Evolutionary conservation across 2,329 filamentous ascomycete species (phyloP), one percentile per base, ranked within the genome.

Genomic region (Aspergillus japonicus): DNA sequence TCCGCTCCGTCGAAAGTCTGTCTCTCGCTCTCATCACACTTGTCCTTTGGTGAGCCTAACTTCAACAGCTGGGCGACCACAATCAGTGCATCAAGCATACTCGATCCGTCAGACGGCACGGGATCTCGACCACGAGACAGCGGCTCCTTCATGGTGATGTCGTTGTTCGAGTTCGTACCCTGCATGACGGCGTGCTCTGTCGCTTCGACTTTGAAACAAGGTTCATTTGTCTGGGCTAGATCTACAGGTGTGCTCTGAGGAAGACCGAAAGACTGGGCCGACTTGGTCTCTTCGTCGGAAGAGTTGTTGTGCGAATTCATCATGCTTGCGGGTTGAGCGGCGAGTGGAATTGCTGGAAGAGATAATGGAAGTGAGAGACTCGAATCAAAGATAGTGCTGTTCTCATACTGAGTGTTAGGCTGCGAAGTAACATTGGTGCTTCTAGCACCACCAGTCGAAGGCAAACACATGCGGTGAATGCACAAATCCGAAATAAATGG

Each of bases 61-160:
- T 76, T 69, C 6, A 75, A 66, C n/a, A 78, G 58, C 54, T 64
- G 73, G 1, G 72, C 75, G 2, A 68, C 64, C n/a, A 76, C 70
- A 50, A 77, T 73, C 5, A 67, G 60, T 50, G 68, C 70, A 52
- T 77, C 74, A 14, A 75, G 60, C 10, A 64, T 60, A 56, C 64
- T 66, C 10, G 73, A 72, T n/a, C 60, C 62, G 1, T 51, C 33
- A 4, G 31, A 19, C 55, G 67, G 69, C 10, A 71, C 56, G 6
- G 75, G 75, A 1, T 74, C 75, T 4, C 71, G 69, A 3, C 73
- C 73, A 31, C 70, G 35, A 39, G 35, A 14, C 35, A 39, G 14
- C 5, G 35, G 14, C 5, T 16, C 11, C 14, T 19, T 16, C 5
- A 44, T 44, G 14, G 14, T 19, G 39, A 44, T 44, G 16, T 35